Conservation (phyloP, 1,284 basidiomycete species). For the Sporisorium scitamineum region DNA sequence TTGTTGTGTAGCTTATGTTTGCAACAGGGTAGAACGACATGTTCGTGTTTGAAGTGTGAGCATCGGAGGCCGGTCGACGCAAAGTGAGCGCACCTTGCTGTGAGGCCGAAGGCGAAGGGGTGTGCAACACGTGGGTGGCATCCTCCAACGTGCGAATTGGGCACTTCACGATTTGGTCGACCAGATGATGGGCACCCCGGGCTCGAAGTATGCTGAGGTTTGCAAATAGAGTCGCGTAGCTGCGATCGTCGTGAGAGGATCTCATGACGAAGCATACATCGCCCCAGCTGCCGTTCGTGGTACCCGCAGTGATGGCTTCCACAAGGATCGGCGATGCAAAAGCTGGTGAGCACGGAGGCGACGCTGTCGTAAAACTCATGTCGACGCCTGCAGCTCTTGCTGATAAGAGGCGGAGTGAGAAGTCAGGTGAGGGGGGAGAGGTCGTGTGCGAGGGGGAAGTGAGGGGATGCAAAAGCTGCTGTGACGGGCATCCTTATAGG, state of each 20-base stretch:
- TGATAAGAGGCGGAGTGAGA: neutral
- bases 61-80: neutral
- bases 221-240: slow-evolving; percentile 10
- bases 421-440: neutral
- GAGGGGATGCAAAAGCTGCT: neutral
- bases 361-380: neutral
- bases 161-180: neutral
- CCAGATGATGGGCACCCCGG: neutral
- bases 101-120: neutral
- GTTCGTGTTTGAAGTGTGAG: no score
- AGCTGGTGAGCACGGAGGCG: neutral
- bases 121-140: neutral
- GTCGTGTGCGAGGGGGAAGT: neutral
- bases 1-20: slow-evolving; percentile 17
- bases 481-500: neutral
- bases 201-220: neutral
- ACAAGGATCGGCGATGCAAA: neutral
- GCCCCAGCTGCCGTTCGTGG: slow-evolving; percentile 18
- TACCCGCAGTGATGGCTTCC: slow-evolving; percentile 14
- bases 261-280: slow-evolving; percentile 34
- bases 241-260: neutral
- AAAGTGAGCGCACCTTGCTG: neutral
- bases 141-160: neutral
- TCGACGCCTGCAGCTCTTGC: no score
- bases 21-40: slow-evolving; percentile 4